Base-by-base conservation (phyloP, 331 rosid species). In the Ulmus americana region DNA sequence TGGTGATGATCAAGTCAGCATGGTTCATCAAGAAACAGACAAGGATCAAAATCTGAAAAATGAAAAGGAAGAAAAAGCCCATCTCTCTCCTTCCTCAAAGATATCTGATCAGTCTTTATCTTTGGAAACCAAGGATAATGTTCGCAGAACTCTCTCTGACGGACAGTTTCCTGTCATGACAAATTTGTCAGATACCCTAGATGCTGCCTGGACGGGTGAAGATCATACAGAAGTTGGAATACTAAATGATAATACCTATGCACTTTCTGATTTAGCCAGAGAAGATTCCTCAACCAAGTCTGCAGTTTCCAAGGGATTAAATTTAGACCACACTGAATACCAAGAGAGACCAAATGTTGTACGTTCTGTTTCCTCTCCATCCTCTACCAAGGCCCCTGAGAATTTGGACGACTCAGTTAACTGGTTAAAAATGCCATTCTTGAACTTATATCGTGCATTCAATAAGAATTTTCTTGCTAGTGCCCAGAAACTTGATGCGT, bases 141-240 rank as follows among this genome's bases (percentile, higher is more conserved):
- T 71, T 63, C 76, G 62, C 22, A 84, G 83, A 76, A 50, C 82
- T 56, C 81, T 80, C 67, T 86, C 95, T 35, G 96, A 89, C 61
- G 91, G 96, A 39, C 77, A 88, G 22, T 67, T 70, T 65, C 78
- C 81, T 55, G 10, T 64, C 81, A 68, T 78, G 38, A 69, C 79
- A 61, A 70, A 79, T 83, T 76, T 89, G 77, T 89, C 96, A 40
- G 91, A 89, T 68, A 85, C 95, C 67, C 88, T 89, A 71, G 96
- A 89, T 67, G 88, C 91, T 63, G 87, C 81, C 44, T 89, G 96
- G 96, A 89, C 83, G 0, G 96, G 96, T 43, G 81, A 79, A 75
- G 56, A 66, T 67, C 77, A 71, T 40, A 35, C 80, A 22, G 85
- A 76, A 73, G 46, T 58, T 69, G 86, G 63, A 62, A 71, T 41